Percentiles rank a stretch among this genome's conserved stretches.
phyloP scores from a whole-genome alignment of 2,329 filamentous ascomycete species.

The Dothideomycetidae sp. region DNA sequence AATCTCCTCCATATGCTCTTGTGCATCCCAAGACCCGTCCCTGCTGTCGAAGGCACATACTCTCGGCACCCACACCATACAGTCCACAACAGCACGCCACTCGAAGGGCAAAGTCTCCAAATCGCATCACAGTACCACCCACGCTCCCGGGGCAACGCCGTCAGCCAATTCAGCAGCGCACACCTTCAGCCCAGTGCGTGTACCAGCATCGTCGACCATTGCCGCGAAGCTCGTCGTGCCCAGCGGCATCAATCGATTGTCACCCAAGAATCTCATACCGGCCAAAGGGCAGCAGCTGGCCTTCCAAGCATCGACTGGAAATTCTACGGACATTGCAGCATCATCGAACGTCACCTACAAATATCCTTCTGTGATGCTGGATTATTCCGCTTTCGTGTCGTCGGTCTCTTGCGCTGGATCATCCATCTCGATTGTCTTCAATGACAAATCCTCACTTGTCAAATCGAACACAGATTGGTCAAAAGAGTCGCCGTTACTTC shows the following conservation, averaged over 20 bases:
- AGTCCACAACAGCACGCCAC: neutral
- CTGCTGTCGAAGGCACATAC: no score
- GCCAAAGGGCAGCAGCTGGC: neutral
- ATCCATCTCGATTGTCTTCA: neutral
- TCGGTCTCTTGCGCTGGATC: neutral
- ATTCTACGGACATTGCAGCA: neutral
- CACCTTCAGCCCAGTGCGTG: neutral
- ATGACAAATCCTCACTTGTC: neutral
- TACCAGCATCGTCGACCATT: neutral
- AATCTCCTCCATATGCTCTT: neutral
- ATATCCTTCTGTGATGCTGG: slow-evolving; percentile 3
- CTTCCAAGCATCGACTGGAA: neutral
- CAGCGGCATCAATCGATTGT: neutral
- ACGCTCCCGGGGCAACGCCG: neutral
- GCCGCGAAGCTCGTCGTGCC: neutral
- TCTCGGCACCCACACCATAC: neutral
- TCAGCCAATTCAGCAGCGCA: neutral
- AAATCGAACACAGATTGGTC: neutral
- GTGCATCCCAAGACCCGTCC: neutral
- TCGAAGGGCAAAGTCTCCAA: no score
- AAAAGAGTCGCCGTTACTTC: neutral
- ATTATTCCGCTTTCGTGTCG: neutral
- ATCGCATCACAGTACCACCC: neutral
- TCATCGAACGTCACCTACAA: slow-evolving; percentile 1
- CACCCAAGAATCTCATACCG: neutral